phyloP scores from a whole-genome alignment of 257 asterid species.

The Cynanchum wilfordii region DNA sequence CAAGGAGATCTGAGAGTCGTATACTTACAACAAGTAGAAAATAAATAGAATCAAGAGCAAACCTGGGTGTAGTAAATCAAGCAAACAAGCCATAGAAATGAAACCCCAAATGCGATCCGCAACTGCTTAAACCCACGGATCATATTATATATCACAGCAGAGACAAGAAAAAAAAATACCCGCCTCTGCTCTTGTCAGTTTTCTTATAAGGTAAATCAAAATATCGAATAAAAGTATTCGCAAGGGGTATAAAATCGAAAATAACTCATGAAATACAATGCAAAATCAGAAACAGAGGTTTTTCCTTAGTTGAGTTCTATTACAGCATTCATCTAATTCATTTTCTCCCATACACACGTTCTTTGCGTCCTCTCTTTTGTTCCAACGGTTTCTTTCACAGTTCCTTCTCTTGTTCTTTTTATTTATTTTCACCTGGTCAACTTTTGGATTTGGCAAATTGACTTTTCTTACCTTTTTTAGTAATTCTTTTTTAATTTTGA shows the following conservation, averaged over 20 bases:
- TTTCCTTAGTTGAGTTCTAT: neutral
- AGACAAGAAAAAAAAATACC: neutral
- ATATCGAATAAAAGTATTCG: no score
- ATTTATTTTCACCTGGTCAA: neutral
- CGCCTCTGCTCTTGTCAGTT: slow-evolving; percentile 6
- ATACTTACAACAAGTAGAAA: neutral
- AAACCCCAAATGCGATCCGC: slow-evolving; percentile 71
- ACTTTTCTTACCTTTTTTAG: neutral
- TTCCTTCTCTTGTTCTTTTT: neutral
- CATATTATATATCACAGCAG: slow-evolving; percentile 35
- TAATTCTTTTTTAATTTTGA: neutral
- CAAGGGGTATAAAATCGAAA: neutral
- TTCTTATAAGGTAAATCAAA: no score
- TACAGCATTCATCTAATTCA: neutral
- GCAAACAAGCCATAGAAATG: slow-evolving; percentile 91
- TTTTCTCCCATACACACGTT: neutral
- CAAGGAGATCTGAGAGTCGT: neutral
- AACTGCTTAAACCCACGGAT: slow-evolving; percentile 61
- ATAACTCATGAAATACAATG: neutral
- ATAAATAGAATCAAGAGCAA: neutral
- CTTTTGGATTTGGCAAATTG: neutral
- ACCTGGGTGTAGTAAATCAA: slow-evolving; percentile 98
- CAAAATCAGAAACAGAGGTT: neutral
- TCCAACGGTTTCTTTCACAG: slow-evolving; percentile 8
- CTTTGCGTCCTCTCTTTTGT: neutral